Base-by-base conservation (phyloP, 495 filamentous ascomycete genomes). In the Penicillium goetzii region DNA sequence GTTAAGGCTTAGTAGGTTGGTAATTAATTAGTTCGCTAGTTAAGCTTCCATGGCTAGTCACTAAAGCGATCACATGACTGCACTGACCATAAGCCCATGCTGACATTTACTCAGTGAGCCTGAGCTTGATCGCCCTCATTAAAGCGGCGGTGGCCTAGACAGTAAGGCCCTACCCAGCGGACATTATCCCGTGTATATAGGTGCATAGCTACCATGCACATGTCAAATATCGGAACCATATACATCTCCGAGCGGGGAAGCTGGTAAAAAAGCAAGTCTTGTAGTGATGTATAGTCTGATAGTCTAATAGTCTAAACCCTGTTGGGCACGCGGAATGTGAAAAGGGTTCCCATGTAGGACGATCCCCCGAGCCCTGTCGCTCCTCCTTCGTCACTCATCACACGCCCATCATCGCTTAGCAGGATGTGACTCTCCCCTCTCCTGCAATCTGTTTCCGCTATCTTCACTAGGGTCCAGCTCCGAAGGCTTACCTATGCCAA, bases 221-320 rank as follows among this genome's bases (percentile, higher is more conserved):
- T 34, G 19, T 2, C 47, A 54, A 17, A 58, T 49, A 25, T 60
- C 53, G 61, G 62, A 28, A n/a, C 28, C 30, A 61, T 64, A 7
- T 56, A 14, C 12, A 50, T 8, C 36, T 63, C 60, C 55, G 62
- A 62, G 66, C 66, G 66, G 65, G 65, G 68, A 52, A 62, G 30
- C 1, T n/a, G 6, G 36, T 12, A 52, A 11, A 47, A 47, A 47
- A 23, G 5, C 19, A 47, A 11, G 43, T 25, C 43, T 47, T 19
- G n/a, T 43, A 43, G 15, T 43, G 7, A 15, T 25, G 21, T n/a
- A 17, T 21, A 15, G 36, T 30, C 10, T 2, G 28, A 26, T 51
- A 47, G 25, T 30, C 25, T 51, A 3, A 30, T 28, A 51, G 51
- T 57, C 63, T 66, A 69, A 55, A 53, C 66, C 63, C 28, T 10